Percentiles rank a stretch among this genome's conserved stretches.
Evolutionary conservation across 495 filamentous ascomycete species (phyloP).

Genomic region (Penicillium paradoxum): DNA sequence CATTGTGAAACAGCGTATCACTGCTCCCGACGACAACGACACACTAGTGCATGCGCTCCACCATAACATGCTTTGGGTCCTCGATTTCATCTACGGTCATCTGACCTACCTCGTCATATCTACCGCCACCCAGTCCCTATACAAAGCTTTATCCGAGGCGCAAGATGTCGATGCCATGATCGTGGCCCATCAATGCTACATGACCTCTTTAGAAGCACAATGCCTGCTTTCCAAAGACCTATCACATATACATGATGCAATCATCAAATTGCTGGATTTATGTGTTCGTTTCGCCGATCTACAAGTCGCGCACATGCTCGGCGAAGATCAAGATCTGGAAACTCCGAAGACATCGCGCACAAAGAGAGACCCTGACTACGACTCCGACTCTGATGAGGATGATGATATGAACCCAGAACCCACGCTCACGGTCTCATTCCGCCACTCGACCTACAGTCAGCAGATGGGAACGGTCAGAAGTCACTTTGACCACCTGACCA

Average conservation of each 20-base stretch:
- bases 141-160: slow-evolving; percentile 48
- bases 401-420: slow-evolving; percentile 21
- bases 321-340: slow-evolving; percentile 6
- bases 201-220: slow-evolving; percentile 56
- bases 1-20: slow-evolving; percentile 52
- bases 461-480: slow-evolving; percentile 33
- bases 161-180: slow-evolving; percentile 82
- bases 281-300: slow-evolving; percentile 48
- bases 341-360: background rate
- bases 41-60: slow-evolving; percentile 57
- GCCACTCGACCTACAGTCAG: slow-evolving; percentile 25
- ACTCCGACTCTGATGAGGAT: slow-evolving; percentile 20
- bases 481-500: slow-evolving; percentile 34
- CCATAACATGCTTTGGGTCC: slow-evolving; percentile 75
- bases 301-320: slow-evolving; percentile 26
- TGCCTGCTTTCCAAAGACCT: slow-evolving; percentile 62
- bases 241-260: slow-evolving; percentile 57
- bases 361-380: slow-evolving; percentile 4
- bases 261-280: slow-evolving; percentile 60
- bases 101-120: slow-evolving; percentile 66
- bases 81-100: slow-evolving; percentile 68
- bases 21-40: slow-evolving; percentile 21
- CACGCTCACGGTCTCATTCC: slow-evolving; percentile 25
- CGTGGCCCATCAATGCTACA: slow-evolving; percentile 57
- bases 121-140: slow-evolving; percentile 50